A percentile compares a stretch with the other conserved stretches of the same genome.
Conservation (phyloP, 768 basidiomycete genomes). For the Clathrus columnatus region DNA sequence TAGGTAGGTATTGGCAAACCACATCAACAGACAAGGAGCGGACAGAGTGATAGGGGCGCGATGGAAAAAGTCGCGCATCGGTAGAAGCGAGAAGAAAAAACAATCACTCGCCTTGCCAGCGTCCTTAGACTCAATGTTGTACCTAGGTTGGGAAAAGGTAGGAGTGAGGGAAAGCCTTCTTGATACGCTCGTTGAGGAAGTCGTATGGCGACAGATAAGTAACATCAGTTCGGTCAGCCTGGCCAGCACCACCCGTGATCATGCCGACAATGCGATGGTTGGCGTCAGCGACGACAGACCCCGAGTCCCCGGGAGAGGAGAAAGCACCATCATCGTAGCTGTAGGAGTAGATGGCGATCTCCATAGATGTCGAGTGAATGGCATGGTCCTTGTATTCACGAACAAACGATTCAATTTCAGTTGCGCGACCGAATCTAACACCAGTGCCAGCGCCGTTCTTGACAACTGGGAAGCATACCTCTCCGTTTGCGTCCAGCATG, state of each 20-base stretch:
- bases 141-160: conserved; percentile 11
- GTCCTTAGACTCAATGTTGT: no score
- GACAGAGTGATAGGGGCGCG: no score
- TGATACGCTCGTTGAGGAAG: conserved; percentile 27
- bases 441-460: conserved; percentile 30
- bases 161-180: conserved; percentile 18
- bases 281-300: conserved; percentile 16
- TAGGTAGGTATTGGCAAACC: no score
- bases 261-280: conserved; percentile 14
- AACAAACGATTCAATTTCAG: conserved; percentile 26
- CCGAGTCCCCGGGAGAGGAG: conserved; percentile 19
- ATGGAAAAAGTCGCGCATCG: no score
- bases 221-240: background rate
- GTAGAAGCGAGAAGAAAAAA: no score
- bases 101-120: no score
- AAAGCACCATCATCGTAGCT: conserved; percentile 13
- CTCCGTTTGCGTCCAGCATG: conserved; percentile 22
- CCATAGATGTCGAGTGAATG: conserved; percentile 11
- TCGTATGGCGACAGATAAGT: conserved; percentile 5
- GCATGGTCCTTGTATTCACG: conserved; percentile 9
- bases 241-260: conserved; percentile 13
- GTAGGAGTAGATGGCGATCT: conserved; percentile 12
- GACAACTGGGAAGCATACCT: conserved; percentile 24
- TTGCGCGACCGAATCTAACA: conserved; percentile 29
- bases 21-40: no score